A percentile compares a stretch with the other conserved stretches of the same genome.
These are phyloP conservation scores for Colletotrichum theobromicola DNA, from an alignment of 2,329 filamentous ascomycete genomes.

Conservation along the genomic window DNA sequence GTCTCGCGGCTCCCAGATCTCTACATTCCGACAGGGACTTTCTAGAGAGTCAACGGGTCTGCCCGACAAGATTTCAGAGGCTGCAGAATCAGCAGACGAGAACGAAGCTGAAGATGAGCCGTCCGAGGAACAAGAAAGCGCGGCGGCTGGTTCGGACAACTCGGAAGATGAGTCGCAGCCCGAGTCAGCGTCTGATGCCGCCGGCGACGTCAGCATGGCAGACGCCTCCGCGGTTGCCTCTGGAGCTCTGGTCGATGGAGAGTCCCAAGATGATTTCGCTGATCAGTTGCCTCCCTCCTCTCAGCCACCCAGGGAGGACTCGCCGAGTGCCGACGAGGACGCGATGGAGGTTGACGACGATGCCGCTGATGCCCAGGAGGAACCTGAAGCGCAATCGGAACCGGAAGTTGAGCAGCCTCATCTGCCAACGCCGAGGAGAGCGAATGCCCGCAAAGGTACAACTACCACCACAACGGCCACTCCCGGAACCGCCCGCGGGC, in stretches of 20 bases:
- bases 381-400: background rate
- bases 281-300: slow-evolving; percentile 9
- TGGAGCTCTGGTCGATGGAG: background rate
- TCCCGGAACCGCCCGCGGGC: background rate
- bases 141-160: background rate
- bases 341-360: slow-evolving; percentile 29
- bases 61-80: background rate
- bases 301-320: slow-evolving; percentile 1
- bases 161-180: background rate
- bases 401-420: background rate
- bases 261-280: background rate
- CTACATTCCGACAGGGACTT: background rate
- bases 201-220: background rate
- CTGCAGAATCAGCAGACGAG: background rate
- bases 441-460: slow-evolving; percentile 34
- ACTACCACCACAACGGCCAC: slow-evolving; percentile 32
- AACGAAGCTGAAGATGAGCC: background rate
- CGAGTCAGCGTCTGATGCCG: background rate
- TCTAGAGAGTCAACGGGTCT: background rate
- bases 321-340: slow-evolving; percentile 14
- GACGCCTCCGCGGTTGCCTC: background rate
- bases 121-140: background rate
- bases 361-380: background rate
- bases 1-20: slow-evolving; percentile 19
- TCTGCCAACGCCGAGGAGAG: background rate